phyloP scores from a whole-genome alignment of 495 filamentous ascomycete species.

The Mytilinidion resinicola region DNA sequence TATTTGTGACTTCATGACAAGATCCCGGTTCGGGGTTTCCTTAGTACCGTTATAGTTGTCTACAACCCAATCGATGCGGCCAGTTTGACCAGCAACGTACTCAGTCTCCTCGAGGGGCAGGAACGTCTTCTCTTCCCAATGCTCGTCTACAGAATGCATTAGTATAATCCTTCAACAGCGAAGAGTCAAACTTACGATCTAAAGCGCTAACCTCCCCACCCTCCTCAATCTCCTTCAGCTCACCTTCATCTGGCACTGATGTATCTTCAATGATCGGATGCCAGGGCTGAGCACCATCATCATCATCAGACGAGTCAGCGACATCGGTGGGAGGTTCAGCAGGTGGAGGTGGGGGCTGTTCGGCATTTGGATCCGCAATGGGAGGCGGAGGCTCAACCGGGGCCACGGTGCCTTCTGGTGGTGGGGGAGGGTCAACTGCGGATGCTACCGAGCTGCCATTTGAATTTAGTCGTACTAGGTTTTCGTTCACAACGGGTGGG shows the following conservation, averaged over 20 bases:
- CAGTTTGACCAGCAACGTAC: conserved; percentile 45
- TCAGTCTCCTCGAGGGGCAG: conserved; percentile 55
- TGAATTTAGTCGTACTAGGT: conserved; percentile 5
- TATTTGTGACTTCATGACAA: conserved; percentile 54
- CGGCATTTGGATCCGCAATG: not conserved
- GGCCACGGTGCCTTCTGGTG: not conserved
- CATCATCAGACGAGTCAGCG: conserved; percentile 29
- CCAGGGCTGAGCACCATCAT: conserved; percentile 29
- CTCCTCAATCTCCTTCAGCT: conserved; percentile 54
- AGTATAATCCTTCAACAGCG: not conserved
- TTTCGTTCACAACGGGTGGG: not conserved
- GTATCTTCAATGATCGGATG: conserved; percentile 45
- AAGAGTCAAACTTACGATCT: conserved; percentile 41
- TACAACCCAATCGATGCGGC: conserved; percentile 56
- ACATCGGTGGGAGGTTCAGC: conserved; percentile 17
- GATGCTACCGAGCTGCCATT: conserved; percentile 8
- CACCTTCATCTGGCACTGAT: conserved; percentile 51
- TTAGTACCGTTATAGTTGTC: conserved; percentile 55
- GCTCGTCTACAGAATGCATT: conserved; percentile 37
- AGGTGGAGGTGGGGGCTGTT: conserved; percentile 11
- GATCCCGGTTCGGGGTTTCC: conserved; percentile 52
- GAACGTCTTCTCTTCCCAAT: conserved; percentile 57
- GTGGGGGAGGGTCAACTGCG: conserved; percentile 3
- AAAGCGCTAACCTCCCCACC: conserved; percentile 47
- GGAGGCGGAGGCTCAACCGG: conserved; percentile 2